Conservation (phyloP, 2,329 filamentous ascomycete genomes). For the Fusarium irregulare region DNA sequence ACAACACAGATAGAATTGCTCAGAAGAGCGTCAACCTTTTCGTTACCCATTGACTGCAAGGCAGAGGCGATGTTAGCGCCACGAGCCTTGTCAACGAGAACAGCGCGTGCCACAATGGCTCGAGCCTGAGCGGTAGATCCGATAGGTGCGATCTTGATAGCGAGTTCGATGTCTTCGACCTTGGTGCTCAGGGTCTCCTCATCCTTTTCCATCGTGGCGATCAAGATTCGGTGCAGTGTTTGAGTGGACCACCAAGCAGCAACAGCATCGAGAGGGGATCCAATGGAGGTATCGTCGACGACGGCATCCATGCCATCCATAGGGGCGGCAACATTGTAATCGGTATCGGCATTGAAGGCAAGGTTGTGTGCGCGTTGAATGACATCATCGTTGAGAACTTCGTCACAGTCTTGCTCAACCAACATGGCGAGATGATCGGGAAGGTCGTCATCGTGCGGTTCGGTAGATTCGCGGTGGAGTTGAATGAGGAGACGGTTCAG, state of each 20-base stretch:
- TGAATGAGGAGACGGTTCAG: conserved; percentile 63
- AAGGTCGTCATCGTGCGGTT: conserved; percentile 68
- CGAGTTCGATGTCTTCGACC: conserved; percentile 69
- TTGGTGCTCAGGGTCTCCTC: conserved; percentile 40
- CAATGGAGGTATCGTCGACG: conserved; percentile 85
- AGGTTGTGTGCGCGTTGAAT: conserved; percentile 90
- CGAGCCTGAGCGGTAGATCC: conserved; percentile 77
- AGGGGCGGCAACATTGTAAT: conserved; percentile 69
- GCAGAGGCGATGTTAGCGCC: conserved; percentile 67
- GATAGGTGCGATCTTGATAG: conserved; percentile 79
- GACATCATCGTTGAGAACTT: conserved; percentile 81
- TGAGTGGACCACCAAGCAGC: conserved; percentile 91
- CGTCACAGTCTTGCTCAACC: conserved; percentile 82
- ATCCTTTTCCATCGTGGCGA: conserved; percentile 69
- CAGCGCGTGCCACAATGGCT: conserved; percentile 68
- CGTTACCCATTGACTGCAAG: conserved; percentile 60
- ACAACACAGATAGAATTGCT: conserved; percentile 56
- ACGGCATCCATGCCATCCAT: conserved; percentile 84
- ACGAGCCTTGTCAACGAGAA: conserved; percentile 65
- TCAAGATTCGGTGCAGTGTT: conserved; percentile 75
- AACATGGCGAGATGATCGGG: conserved; percentile 81
- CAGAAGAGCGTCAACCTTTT: conserved; percentile 44
- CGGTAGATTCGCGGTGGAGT: conserved; percentile 54
- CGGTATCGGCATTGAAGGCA: conserved; percentile 84
- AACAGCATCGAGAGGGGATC: conserved; percentile 88